phyloP scores from a whole-genome alignment of 2,329 filamentous ascomycete genomes.

The Exophiala calicioides region DNA sequence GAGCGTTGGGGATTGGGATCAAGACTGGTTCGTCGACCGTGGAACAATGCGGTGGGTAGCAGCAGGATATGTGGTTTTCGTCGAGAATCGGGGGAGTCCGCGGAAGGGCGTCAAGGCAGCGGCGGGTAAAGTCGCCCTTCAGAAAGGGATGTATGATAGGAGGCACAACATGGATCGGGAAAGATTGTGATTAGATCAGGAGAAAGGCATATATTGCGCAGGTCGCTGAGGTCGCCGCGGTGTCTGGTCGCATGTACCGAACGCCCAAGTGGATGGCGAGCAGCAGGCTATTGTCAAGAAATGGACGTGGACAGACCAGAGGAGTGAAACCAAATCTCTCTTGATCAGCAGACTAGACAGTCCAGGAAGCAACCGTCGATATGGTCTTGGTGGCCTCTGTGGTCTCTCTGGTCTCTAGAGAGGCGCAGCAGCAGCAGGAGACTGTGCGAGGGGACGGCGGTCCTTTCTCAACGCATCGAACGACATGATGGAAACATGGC shows the following conservation, averaged over 20 bases:
- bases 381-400: slow-evolving; percentile 1
- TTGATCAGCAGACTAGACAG: slow-evolving; percentile 3
- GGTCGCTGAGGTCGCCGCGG: not conserved
- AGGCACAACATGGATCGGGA: slow-evolving; percentile 14
- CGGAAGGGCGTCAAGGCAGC: slow-evolving; percentile 22
- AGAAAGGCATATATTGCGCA: slow-evolving; percentile 18
- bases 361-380: slow-evolving; percentile 7
- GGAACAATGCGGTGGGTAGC: slow-evolving; percentile 17
- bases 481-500: slow-evolving; percentile 26
- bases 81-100: slow-evolving; percentile 7
- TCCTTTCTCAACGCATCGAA: slow-evolving; percentile 28
- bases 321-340: slow-evolving; percentile 21
- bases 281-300: slow-evolving; percentile 2
- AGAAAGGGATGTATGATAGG: slow-evolving; percentile 20
- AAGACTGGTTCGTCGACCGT: slow-evolving; percentile 19
- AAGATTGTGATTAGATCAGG: slow-evolving; percentile 18
- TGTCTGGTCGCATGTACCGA: slow-evolving; percentile 5
- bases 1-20: slow-evolving; percentile 22
- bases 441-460: slow-evolving; percentile 19
- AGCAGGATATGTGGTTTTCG: slow-evolving; percentile 20
- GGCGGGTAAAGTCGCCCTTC: slow-evolving; percentile 21
- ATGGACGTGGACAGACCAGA: slow-evolving; percentile 24
- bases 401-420: too few relatives aligned
- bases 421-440: slow-evolving; percentile 23
- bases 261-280: slow-evolving; percentile 2